Evolutionary conservation across 768 basidiomycete species (phyloP).

Genomic region (Russula ochroleuca): DNA sequence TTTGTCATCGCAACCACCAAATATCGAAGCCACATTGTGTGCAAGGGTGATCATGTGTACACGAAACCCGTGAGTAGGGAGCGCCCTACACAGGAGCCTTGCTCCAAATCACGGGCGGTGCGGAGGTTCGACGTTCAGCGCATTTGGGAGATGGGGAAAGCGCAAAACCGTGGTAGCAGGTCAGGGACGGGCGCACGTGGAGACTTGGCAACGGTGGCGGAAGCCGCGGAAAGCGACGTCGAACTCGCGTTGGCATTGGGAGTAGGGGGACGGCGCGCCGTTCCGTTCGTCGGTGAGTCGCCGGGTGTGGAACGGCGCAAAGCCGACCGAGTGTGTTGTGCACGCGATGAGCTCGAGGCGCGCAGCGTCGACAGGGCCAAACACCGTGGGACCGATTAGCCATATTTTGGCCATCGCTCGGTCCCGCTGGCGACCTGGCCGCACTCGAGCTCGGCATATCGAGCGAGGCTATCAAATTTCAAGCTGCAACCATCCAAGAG

Average conservation of each 20-base stretch:
- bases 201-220: constrained; percentile 16
- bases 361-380: constrained; percentile 13
- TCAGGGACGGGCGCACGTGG: neutral
- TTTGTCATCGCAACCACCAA: constrained; percentile 85
- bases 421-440: too few species aligned
- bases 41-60: constrained; percentile 83
- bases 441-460: too few species aligned
- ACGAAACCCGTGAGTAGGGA: constrained; percentile 67
- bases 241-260: constrained; percentile 21
- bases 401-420: neutral
- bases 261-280: constrained; percentile 18
- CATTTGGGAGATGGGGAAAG: constrained; percentile 59
- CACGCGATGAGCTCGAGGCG: constrained; percentile 8
- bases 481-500: too few species aligned
- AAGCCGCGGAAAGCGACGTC: constrained; percentile 26
- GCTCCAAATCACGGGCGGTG: constrained; percentile 78
- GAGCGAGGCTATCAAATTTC: too few species aligned
- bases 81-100: constrained; percentile 71
- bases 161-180: constrained; percentile 39
- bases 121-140: constrained; percentile 55
- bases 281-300: constrained; percentile 16
- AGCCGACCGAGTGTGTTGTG: constrained; percentile 5
- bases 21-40: constrained; percentile 81
- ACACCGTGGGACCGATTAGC: neutral
- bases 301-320: constrained; percentile 16